Conservation (phyloP, 2,329 filamentous ascomycete genomes). For the Hypoxylon rubiginosum region DNA sequence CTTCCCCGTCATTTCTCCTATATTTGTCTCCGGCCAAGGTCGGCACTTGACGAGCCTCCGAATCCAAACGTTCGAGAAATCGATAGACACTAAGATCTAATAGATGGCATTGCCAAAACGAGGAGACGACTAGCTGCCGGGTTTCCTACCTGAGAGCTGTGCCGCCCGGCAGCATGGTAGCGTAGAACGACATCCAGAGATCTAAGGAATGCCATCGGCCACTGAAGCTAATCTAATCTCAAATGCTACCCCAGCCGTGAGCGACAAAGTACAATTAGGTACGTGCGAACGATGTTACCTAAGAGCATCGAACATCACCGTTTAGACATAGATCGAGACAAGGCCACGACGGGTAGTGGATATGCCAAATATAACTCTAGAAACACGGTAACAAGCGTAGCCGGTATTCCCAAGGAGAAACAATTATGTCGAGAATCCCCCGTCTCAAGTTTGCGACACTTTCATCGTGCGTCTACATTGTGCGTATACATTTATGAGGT, state of each 20-base stretch:
- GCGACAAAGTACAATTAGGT: background rate
- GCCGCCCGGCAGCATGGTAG: slow-evolving; percentile 29
- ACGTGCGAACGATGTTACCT: slow-evolving; percentile 3
- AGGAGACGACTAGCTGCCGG: slow-evolving; percentile 33
- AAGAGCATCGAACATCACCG: slow-evolving; percentile 10
- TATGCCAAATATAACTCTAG: slow-evolving; percentile 15
- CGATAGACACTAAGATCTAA: slow-evolving; percentile 4
- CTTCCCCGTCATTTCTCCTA: slow-evolving; percentile 1
- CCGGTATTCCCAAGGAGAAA: slow-evolving; percentile 26
- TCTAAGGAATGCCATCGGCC: slow-evolving; percentile 22
- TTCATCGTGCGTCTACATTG: background rate
- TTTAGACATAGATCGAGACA: background rate
- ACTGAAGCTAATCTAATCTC: slow-evolving; percentile 16
- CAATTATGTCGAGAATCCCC: slow-evolving; percentile 24
- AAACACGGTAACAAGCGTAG: background rate
- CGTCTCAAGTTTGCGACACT: background rate
- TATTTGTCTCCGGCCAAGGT: slow-evolving; percentile 24
- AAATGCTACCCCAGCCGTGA: slow-evolving; percentile 13
- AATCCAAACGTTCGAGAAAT: slow-evolving; percentile 21
- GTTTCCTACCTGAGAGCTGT: slow-evolving; percentile 38
- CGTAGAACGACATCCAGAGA: slow-evolving; percentile 25
- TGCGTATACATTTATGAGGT: background rate
- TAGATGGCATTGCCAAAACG: slow-evolving; percentile 25
- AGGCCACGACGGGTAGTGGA: background rate
- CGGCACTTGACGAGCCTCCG: slow-evolving; percentile 1